phyloP scores from a whole-genome alignment of 2,329 filamentous ascomycete genomes.

The Epichloe sp. region DNA sequence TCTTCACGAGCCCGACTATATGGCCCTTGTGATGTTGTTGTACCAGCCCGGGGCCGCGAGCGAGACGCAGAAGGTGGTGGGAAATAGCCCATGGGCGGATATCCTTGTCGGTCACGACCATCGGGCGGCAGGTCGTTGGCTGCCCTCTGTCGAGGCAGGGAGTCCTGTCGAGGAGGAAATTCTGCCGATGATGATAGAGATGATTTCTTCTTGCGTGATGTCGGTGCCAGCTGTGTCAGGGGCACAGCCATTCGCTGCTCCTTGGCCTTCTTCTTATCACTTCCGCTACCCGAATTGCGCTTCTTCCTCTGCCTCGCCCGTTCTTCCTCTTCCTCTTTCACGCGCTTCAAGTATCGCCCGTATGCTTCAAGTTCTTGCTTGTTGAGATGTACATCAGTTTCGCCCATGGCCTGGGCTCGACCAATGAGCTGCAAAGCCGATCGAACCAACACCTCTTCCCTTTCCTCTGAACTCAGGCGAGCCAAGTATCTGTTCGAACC shows the following conservation, averaged over 20 bases:
- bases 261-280: slow-evolving; percentile 25
- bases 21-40: slow-evolving; percentile 26
- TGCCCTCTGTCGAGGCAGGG: slow-evolving; percentile 24
- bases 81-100: slow-evolving; percentile 39
- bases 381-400: slow-evolving; percentile 66
- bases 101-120: slow-evolving; percentile 21
- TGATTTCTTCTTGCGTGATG: slow-evolving; percentile 24
- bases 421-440: slow-evolving; percentile 70
- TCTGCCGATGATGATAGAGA: slow-evolving; percentile 9
- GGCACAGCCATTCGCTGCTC: slow-evolving; percentile 39
- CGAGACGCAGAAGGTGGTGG: slow-evolving; percentile 30
- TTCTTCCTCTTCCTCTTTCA: slow-evolving; percentile 42
- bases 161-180: slow-evolving; percentile 17
- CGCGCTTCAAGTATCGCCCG: slow-evolving; percentile 51
- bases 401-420: slow-evolving; percentile 62
- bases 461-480: slow-evolving; percentile 44
- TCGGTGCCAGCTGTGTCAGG: slow-evolving; percentile 35
- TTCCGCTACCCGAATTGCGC: slow-evolving; percentile 26
- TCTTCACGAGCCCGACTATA: slow-evolving; percentile 21
- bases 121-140: slow-evolving; percentile 22
- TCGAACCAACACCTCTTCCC: slow-evolving; percentile 64
- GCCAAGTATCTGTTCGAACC: slow-evolving; percentile 28
- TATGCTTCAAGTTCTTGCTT: slow-evolving; percentile 70
- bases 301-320: slow-evolving; percentile 53
- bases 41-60: slow-evolving; percentile 28